These are phyloP conservation scores for Epichloe gansuensis DNA, from an alignment of 2,329 filamentous ascomycete species.

Conservation along the genomic window DNA sequence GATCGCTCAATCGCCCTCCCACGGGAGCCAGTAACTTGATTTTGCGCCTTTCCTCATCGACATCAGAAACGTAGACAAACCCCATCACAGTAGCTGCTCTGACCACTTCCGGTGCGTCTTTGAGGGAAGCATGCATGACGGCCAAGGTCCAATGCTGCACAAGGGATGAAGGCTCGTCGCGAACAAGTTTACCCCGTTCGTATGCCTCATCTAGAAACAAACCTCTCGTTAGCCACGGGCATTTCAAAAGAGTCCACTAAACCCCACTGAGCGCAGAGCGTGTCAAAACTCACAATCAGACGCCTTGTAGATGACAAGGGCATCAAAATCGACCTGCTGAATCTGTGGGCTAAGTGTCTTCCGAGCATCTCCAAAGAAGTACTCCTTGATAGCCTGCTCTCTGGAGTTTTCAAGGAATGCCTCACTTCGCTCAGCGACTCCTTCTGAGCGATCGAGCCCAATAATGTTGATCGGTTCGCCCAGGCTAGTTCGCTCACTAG, in stretches of 20 bases:
- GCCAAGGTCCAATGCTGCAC: constrained; percentile 77
- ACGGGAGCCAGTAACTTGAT: constrained; percentile 75
- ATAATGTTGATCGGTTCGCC: constrained; percentile 65
- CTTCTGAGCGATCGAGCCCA: constrained; percentile 72
- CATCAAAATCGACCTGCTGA: constrained; percentile 68
- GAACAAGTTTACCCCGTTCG: constrained; percentile 39
- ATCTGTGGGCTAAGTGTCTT: constrained; percentile 77
- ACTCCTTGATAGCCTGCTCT: constrained; percentile 72
- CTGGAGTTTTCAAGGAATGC: constrained; percentile 60
- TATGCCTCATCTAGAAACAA: constrained; percentile 15
- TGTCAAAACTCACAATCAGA: constrained; percentile 38
- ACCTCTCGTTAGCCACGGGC: neutral
- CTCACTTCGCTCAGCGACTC: constrained; percentile 66
- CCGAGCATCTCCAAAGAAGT: constrained; percentile 80
- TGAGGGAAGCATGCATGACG: constrained; percentile 64
- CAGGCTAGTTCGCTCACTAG: constrained; percentile 37
- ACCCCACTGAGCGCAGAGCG: neutral
- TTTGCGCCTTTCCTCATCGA: constrained; percentile 73
- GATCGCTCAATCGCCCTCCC: constrained; percentile 64
- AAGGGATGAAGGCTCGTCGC: constrained; percentile 49
- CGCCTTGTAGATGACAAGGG: constrained; percentile 61
- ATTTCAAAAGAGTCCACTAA: too few relatives aligned
- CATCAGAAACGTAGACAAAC: constrained; percentile 84
- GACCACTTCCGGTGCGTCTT: constrained; percentile 59
- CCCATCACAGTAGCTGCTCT: constrained; percentile 78